phyloP scores from a whole-genome alignment of 129 eudicot species.

The Flaveria ramosissima region DNA sequence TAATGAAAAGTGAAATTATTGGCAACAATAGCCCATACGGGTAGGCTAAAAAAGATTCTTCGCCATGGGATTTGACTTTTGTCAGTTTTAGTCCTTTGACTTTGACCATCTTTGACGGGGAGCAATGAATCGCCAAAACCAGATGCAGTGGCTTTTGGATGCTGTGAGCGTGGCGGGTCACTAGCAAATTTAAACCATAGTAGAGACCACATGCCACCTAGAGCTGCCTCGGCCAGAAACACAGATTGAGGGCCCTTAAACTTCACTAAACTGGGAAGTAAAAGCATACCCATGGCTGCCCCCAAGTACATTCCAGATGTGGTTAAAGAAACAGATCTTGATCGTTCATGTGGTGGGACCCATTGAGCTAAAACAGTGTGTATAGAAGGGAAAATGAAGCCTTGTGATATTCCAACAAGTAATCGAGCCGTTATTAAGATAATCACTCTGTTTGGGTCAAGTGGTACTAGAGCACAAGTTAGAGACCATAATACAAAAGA shows the following conservation, averaged over 20 bases:
- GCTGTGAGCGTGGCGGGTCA: conserved; percentile 91
- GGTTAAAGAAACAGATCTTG: conserved; percentile 93
- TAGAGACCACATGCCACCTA: conserved; percentile 83
- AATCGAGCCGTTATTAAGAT: conserved; percentile 73
- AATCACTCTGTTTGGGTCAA: conserved; percentile 65
- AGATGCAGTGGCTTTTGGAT: conserved; percentile 89
- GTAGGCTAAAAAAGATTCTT: conserved; percentile 61
- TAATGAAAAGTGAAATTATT: conserved; percentile 95
- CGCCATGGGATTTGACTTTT: conserved; percentile 75
- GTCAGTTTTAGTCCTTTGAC: conserved; percentile 51
- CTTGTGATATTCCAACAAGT: conserved; percentile 92
- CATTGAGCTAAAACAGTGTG: conserved; percentile 97
- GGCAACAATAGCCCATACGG: conserved; percentile 94
- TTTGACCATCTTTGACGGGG: conserved; percentile 54
- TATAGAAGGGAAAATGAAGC: conserved; percentile 90
- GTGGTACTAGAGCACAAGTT: conserved; percentile 86
- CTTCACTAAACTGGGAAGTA: conserved; percentile 82
- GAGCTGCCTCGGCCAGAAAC: conserved; percentile 72
- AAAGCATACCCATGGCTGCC: conserved; percentile 87
- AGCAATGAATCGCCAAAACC: conserved; percentile 78
- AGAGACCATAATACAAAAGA: conserved; percentile 87
- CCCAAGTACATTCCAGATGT: conserved; percentile 97
- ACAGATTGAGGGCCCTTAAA: conserved; percentile 85
- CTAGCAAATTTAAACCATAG: conserved; percentile 76
- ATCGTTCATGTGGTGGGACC: conserved; percentile 97